Evolutionary conservation across 106 monocot genomes (phyloP), one percentile per base, ranked within the genome.

Genomic region (Acorus gramineus): DNA sequence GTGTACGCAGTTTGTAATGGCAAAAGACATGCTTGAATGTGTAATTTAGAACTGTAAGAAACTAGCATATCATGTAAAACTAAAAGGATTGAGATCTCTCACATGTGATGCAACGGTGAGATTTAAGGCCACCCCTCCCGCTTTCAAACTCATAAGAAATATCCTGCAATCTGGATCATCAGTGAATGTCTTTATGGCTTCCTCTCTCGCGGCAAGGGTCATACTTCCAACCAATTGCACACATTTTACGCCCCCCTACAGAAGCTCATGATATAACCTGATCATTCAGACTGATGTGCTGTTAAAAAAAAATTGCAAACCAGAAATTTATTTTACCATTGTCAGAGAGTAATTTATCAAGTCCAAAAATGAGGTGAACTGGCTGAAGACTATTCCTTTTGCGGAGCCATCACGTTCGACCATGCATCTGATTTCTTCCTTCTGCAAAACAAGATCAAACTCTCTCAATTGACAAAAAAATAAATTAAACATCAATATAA

Each of bases 61-160:
- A 28, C 28, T 28, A 28, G 28, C 28, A 28, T 28, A 28, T 28
- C 28, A 28, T 28, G 28, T 28, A 28, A 28, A 28, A 28, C 28
- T 28, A 28, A 28, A 28, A 28, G 28, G 28, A 28, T 28, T 43
- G 6, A 46, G 7, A 42, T 51, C 57, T 5, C 65, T 86, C 52
- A 94, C 89, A 80, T 94, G 71, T 6, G 93, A 94, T 67, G 93
- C 89, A 10, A 83, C 81, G 4, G 89, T 89, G 9, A 94, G 84
- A 66, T 89, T 94, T 42, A 94, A 81, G 59, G 93, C 93, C 47
- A 94, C 86, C 8, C 92, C 93, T n/a, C 93, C 93, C 62, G 93
- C 89, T 71, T 84, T 94, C 61, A 94, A 81, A 69, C 93, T 89
- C 86, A 94, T 86, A 7, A 94, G 81, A 51, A 93, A 89, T 61